A percentile compares a stretch with the other conserved stretches of the same genome.
phyloP scores from a whole-genome alignment of 169 alveolate species.

The Plasmodium cynomolgi region DNA sequence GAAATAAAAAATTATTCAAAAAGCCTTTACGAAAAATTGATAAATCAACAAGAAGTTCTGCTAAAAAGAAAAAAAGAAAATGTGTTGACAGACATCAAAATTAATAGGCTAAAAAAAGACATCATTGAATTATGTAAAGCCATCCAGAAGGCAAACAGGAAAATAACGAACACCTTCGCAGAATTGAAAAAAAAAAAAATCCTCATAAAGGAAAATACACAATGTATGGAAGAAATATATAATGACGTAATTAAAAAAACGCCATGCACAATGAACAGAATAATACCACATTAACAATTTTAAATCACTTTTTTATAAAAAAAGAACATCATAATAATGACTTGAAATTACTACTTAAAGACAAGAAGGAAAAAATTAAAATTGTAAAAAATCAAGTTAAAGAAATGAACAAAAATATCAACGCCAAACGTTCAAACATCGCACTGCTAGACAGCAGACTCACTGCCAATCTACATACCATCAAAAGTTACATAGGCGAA shows the following conservation, averaged over 20 bases:
- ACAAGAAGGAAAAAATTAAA: conserved; percentile 5
- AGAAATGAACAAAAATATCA: conserved; percentile 6
- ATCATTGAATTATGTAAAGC: conserved; percentile 20
- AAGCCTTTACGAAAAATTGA: conserved; percentile 41
- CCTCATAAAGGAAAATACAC: conserved; percentile 19
- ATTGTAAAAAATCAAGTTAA: conserved; percentile 19
- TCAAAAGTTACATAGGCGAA: conserved; percentile 13
- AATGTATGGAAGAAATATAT: conserved; percentile 16
- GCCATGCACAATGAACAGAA: conserved; percentile 9
- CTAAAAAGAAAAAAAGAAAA: conserved; percentile 25
- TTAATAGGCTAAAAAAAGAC: conserved; percentile 36
- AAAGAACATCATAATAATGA: conserved; percentile 33
- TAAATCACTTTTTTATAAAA: conserved; percentile 32
- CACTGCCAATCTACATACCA: conserved; percentile 1
- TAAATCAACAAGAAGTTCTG: conserved; percentile 59
- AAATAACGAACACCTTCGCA: conserved; percentile 1
- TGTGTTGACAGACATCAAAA: conserved; percentile 44
- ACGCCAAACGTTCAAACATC: not conserved
- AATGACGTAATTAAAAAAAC: conserved; percentile 1
- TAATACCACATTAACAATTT: conserved; percentile 6
- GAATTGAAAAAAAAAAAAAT: conserved; percentile 39
- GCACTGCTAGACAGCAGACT: conserved; percentile 17
- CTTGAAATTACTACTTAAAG: conserved; percentile 23
- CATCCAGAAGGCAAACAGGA: not conserved
- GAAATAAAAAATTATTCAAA: conserved; percentile 36